Evolutionary conservation across 169 alveolate genomes (phyloP), one percentile per base, ranked within the genome.

Genomic region (Toxoplasma gondii): DNA sequence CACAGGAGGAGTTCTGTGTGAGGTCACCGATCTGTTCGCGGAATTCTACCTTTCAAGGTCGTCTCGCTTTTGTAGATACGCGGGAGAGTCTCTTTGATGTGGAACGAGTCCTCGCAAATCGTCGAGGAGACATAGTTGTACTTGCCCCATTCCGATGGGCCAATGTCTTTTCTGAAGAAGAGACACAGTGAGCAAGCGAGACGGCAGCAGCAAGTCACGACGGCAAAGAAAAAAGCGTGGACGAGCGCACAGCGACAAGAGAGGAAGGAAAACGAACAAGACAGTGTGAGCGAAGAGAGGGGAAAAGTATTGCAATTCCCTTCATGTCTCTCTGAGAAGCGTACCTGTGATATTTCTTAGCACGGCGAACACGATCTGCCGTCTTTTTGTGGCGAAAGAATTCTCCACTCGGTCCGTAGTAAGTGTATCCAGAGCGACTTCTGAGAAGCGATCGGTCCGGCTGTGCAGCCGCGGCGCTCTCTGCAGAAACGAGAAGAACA

Each of bases 321-420:
- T 49, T 7, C 58, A 49, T 49, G 58, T 49, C 12, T 4, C 58
- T 12, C 22, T 64, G 1, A 64, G 22, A 27, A 19, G 34, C 69
- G 41, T 58, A 82, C 94, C 95, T 54, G 88, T 92, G 95, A 36
- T 92, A 88, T 45, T 92, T 92, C 88, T 92, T 92, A 31, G 95
- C 95, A 49, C 92, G 36, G 49, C 92, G 92, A 0, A 92, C 88
- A 24, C 80, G 38, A 53, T 84, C 90, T 69, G 88, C 74, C 44
- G 95, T 92, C 36, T 92, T 92, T 36, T 43, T 81, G 64, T 92
- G 95, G 38, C 67, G 92, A 64, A 64, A 92, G n/a, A 36, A 19
- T 64, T 82, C 90, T 24, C 90, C 90, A 67, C 41, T 39, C 12
- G 90, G 90, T 0, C 90, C 90, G 69, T 41, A 36, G 67, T 82